Evolutionary conservation across 371 early-diverging fungal species (phyloP), one percentile per base, ranked within the genome.

Genomic region (Zancudomyces culisetae): DNA sequence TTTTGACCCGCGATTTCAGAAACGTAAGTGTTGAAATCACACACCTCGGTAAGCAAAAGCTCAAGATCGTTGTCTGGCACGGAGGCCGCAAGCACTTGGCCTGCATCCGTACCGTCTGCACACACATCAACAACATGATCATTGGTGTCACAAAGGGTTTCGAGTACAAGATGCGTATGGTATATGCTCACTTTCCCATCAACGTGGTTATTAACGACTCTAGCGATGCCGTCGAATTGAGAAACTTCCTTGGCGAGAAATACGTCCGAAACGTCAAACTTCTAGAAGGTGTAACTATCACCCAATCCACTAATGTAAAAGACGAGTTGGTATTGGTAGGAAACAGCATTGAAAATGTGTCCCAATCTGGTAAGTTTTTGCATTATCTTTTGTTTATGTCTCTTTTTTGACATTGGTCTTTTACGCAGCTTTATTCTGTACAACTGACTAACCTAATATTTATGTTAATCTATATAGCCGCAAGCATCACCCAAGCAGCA

Each of bases 101-200:
- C 53, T 87, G 92, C 76, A 86, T 98, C 71, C 96, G 94, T 65
- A 98, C 99, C 50, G 85, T 95, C 61, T 83, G 89, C 69, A 87
- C 95, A 57, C 80, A 91, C 72, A 86, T 98, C 67, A 77, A 81
- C 73, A 99, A 98, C 84, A 80, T 95, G 84, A 90, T 98, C 72
- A 83, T 73, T 57, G 99, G 99, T 74, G 98, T 96, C 61, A 97
- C 96, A 70, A 89, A 89, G 76, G 99, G 99, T 53, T 98, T 84
- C 85, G 79, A 86, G 73, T 99, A 98, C 87, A 94, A 91, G 81
- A 83, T 98, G 89, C 96, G 98, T 64, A 94, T 89, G 64, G 98
- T 95, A 51, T 97, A 97, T 65, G 97, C 98, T 57, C 99, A 99
- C 77, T 99, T 99, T 77, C 98, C 99, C 72, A 99, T 99, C 81